A percentile compares a stretch with the other conserved stretches of the same genome.
Evolutionary conservation across 768 basidiomycete species (phyloP).

Genomic region (Tephrocybe sp.): DNA sequence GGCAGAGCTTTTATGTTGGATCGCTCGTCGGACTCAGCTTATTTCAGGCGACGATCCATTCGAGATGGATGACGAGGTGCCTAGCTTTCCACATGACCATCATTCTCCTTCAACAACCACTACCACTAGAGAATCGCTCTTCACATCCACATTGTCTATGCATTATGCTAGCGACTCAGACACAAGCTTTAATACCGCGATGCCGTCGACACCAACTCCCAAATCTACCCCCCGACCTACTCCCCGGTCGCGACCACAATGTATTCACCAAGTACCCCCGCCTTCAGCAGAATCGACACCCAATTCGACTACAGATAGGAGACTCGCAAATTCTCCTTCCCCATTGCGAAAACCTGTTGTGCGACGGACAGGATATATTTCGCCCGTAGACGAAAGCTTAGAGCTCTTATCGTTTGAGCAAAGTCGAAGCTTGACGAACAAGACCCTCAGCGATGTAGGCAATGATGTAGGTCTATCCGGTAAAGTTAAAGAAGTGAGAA

Average conservation of each 20-base stretch:
- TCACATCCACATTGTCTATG: conserved; percentile 20
- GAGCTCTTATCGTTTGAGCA: conserved; percentile 52
- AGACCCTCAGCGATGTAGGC: neutral
- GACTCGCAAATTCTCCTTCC: neutral
- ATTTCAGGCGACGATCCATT: conserved; percentile 15
- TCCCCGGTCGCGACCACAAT: conserved; percentile 27
- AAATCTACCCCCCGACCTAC: conserved; percentile 5
- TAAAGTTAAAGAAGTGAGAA: neutral
- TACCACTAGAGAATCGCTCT: conserved; percentile 24
- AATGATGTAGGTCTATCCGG: conserved; percentile 7
- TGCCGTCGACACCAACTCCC: conserved; percentile 18
- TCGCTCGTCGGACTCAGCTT: conserved; percentile 46
- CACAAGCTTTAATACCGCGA: conserved; percentile 25
- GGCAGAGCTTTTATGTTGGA: conserved; percentile 67
- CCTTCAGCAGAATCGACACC: conserved; percentile 30
- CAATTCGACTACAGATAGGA: conserved; percentile 1
- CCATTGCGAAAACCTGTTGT: conserved; percentile 25
- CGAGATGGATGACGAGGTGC: conserved; percentile 4
- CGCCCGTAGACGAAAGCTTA: conserved; percentile 46
- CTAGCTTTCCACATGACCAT: neutral
- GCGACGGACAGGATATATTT: conserved; percentile 54
- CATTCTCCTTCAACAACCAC: conserved; percentile 33
- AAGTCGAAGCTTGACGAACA: conserved; percentile 21
- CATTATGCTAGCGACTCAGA: conserved; percentile 21
- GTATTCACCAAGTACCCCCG: conserved; percentile 55